Conservation (phyloP, 75 land plant genomes). For the Chamaecyparis obtusa region DNA sequence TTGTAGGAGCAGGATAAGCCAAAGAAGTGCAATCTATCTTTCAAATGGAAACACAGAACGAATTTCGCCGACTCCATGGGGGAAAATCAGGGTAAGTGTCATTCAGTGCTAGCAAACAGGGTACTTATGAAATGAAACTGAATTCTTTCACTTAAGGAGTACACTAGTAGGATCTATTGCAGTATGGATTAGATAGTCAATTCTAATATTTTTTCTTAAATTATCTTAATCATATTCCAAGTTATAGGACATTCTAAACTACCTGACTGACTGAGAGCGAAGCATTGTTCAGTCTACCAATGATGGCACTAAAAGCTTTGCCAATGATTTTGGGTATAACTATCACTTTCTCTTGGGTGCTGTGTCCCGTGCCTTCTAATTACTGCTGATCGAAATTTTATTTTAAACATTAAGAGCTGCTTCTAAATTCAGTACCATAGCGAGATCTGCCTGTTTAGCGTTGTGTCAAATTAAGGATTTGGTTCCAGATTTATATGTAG, state of each 20-base stretch:
- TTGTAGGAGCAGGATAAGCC: background rate
- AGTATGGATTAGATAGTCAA: background rate
- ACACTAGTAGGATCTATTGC: background rate
- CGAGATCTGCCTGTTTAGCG: no score
- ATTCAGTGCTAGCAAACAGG: background rate
- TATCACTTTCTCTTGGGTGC: background rate
- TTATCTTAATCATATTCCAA: background rate
- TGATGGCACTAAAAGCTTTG: background rate
- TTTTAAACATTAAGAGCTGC: no score
- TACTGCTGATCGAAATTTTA: background rate
- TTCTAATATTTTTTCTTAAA: background rate
- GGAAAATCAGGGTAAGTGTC: slow-evolving; percentile 3
- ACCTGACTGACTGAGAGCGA: background rate
- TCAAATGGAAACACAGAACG: background rate
- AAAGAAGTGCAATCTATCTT: background rate
- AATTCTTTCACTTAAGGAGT: background rate
- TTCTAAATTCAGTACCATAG: no score
- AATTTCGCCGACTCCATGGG: background rate
- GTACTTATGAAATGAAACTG: background rate
- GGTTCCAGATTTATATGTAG: no score
- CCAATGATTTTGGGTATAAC: background rate
- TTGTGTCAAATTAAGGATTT: no score
- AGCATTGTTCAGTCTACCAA: background rate
- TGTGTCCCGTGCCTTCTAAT: background rate
- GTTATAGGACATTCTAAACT: background rate